Evolutionary conservation across 2,329 filamentous ascomycete genomes (phyloP), one percentile per base, ranked within the genome.

Genomic region (Fusarium sp.): DNA sequence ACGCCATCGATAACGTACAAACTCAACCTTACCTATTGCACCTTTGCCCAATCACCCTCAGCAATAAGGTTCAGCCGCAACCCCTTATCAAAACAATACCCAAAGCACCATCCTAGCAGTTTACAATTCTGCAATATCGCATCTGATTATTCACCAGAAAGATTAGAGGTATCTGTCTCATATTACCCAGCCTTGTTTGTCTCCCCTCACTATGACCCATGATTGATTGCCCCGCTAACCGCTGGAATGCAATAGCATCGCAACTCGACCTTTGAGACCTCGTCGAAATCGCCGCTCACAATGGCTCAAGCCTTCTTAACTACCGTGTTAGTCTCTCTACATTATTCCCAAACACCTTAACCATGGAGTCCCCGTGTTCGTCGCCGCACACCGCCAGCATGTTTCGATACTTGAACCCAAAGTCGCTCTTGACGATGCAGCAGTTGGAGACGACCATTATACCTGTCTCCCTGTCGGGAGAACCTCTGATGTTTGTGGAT

Each of bases 251-350:
- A 80, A 74, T 61, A 70, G 45, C 49, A 69, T 69, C 65, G 45
- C 58, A 64, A 44, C 57, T 61, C 39, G 49, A 46, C 58, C 49
- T 63, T 68, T 62, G 46, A 73, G 41, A 54, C 69, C 42, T 63
- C 62, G 52, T 66, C 66, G 29, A 69, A 62, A 56, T 64, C 63
- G 27, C 49, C 56, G 58, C 35, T 70, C 72, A 74, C 65, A 68
- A 84, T 84, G 82, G 79, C 82, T 55, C 82, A 83, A 73, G 45
- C 69, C 39, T 84, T 84, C 77, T 78, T 84, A 70, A 83, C 81
- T 54, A 83, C 82, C 66, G 82, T 84, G 82, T 84, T 80, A 79
- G 82, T 83, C 52, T 48, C 46, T 63, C 45, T 52, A 44, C 39
- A 27, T 44, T 41, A 19, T 23, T 21, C n/a, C 27, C 19, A 14